These are phyloP conservation scores for Debaryomyces subglobosus DNA, from an alignment of 1,139 yeast species.

Conservation along the genomic window DNA sequence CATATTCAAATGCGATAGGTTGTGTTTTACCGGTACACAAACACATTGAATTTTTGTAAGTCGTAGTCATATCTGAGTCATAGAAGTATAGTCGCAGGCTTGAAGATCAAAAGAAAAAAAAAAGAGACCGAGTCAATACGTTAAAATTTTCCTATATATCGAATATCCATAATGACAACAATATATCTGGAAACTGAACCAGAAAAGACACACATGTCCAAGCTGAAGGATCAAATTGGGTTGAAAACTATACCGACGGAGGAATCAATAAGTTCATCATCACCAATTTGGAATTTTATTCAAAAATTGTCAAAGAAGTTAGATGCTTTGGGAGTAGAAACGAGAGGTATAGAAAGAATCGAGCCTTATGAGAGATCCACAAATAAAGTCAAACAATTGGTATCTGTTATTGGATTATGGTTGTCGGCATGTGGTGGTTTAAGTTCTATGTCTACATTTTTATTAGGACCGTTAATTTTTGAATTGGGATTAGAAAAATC, in stretches of 20 bases:
- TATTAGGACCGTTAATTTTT: constrained; percentile 71
- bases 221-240: background rate
- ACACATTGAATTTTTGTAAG: background rate
- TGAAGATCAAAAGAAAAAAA: background rate
- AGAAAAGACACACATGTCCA: background rate
- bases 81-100: too few species aligned
- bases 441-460: constrained; percentile 81
- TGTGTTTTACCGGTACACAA: too few species aligned
- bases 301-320: constrained; percentile 26
- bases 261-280: background rate
- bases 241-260: background rate
- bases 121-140: background rate
- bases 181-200: constrained; percentile 1
- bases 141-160: background rate
- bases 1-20: too few species aligned
- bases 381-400: constrained; percentile 48
- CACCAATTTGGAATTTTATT: constrained; percentile 13
- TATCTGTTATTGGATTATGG: constrained; percentile 78
- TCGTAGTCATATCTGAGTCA: background rate
- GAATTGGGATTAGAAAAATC: constrained; percentile 68
- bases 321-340: constrained; percentile 63
- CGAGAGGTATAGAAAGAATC: constrained; percentile 80
- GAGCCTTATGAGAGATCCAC: constrained; percentile 68
- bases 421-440: constrained; percentile 82
- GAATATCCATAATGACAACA: background rate